Conservation (phyloP, 768 basidiomycete species). For the Mycena vitilis region DNA sequence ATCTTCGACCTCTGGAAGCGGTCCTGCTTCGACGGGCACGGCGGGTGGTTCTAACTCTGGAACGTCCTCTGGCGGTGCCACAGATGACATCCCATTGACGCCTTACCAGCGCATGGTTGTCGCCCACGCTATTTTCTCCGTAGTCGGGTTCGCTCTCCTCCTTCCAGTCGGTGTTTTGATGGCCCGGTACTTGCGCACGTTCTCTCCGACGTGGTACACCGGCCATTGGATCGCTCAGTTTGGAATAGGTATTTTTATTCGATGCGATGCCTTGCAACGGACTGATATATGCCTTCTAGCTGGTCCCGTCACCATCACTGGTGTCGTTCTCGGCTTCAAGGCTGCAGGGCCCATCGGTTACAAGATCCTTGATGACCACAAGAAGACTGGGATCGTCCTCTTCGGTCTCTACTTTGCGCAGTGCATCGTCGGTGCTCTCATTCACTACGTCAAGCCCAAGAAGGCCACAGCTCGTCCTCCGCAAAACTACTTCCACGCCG, state of each 20-base stretch:
- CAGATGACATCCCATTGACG: slow-evolving; percentile 51
- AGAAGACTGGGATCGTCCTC: slow-evolving; percentile 64
- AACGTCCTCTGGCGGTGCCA: slow-evolving; percentile 34
- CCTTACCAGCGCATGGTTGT: slow-evolving; percentile 63
- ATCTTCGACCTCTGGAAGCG: slow-evolving; percentile 17
- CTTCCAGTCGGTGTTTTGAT: slow-evolving; percentile 65
- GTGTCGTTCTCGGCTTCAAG: slow-evolving; percentile 57
- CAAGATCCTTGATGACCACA: slow-evolving; percentile 59
- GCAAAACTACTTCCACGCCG: slow-evolving; percentile 70
- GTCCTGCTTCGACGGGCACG: slow-evolving; percentile 36
- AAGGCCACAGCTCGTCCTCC: slow-evolving; percentile 51
- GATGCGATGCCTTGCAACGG: slow-evolving; percentile 15
- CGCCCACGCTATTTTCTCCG: slow-evolving; percentile 65
- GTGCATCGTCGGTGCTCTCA: slow-evolving; percentile 59
- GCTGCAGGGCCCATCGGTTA: slow-evolving; percentile 50
- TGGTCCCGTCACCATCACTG: slow-evolving; percentile 56
- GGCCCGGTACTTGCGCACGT: slow-evolving; percentile 65
- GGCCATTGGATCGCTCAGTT: slow-evolving; percentile 65
- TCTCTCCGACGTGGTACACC: slow-evolving; percentile 62
- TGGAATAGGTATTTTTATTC: slow-evolving; percentile 50
- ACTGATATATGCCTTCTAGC: slow-evolving; percentile 43
- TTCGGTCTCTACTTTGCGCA: slow-evolving; percentile 64
- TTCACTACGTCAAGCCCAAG: slow-evolving; percentile 65
- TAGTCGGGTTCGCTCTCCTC: slow-evolving; percentile 63
- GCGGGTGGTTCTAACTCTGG: slow-evolving; percentile 34